Evolutionary conservation across 495 filamentous ascomycete genomes (phyloP), one percentile per base, ranked within the genome.

Genomic region (Lentithecium fluviatile): DNA sequence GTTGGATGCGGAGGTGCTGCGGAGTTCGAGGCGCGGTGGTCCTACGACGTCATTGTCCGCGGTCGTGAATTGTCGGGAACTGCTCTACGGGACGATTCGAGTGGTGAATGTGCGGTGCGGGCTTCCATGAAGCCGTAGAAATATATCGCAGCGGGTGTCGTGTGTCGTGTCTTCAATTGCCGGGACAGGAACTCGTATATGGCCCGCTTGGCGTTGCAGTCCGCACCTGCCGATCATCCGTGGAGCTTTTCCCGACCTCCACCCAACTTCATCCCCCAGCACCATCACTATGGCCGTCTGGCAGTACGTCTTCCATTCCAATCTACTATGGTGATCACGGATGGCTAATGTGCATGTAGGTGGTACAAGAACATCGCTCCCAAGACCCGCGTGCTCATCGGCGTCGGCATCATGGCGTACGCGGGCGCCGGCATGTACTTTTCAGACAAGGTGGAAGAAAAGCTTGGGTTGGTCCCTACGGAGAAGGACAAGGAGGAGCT

Each of bases 361-460:
- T 82, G 78, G 65, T 90, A 88, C 74, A 79, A 75, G 62, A 74
- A 70, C 57, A 81, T 89, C 48, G 62, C 78, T 29, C 81, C 84
- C 3, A 80, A 81, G 65, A 85, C 85, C 6, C 82, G 86, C 45
- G 74, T 85, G 51, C 67, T 85, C 25, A 76, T 89, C 70, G 87
- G 88, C 51, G 56, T 82, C 52, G 85, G 84, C 62, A 71, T 87
- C 37, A 84, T 90, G 70, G 81, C 78, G 26, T 90, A 85, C 76
- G 84, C 84, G 0, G 72, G 70, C n/a, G 70, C 84, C 34, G 86
- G 83, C 12, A 74, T 89, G 15, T 77, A 77, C 62, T 68, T 81
- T 3, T 78, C 80, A n/a, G 79, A 86, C 37, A 76, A 78, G 50
- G 82, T 83, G 1, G 88, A 89, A 71, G 74, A 78, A 60, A 80